phyloP scores from a whole-genome alignment of 495 filamentous ascomycete species.

The Talaromyces adpressus region DNA sequence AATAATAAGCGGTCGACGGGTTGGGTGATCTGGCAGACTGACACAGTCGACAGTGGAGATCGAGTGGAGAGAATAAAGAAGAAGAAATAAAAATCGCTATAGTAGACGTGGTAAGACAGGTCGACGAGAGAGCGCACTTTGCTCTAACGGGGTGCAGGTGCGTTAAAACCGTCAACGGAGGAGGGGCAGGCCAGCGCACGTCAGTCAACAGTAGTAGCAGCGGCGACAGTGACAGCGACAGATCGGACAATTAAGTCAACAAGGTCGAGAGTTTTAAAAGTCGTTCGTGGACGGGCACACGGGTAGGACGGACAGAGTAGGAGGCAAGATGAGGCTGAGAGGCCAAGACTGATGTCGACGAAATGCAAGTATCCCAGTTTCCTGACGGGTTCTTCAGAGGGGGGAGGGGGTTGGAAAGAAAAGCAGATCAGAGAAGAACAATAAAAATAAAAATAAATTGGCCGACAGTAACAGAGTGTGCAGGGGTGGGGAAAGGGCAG shows the following conservation, averaged over 20 bases:
- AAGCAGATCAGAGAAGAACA: conserved; percentile 3
- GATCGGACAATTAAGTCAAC: conserved; percentile 2
- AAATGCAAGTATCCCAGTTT: conserved; percentile 2
- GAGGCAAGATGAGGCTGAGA: conserved; percentile 4
- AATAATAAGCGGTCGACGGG: neutral
- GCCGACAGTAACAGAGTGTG: neutral
- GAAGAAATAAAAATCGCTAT: neutral
- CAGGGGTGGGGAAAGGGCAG: neutral
- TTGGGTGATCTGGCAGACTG: conserved; percentile 8
- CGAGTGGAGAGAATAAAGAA: conserved; percentile 2
- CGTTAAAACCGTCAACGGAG: neutral
- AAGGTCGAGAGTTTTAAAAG: neutral
- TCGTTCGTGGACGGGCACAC: neutral
- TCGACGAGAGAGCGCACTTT: neutral
- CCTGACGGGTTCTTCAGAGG: too few species aligned
- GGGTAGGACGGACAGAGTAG: neutral
- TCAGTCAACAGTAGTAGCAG: conserved; percentile 2
- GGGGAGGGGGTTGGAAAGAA: conserved; percentile 1
- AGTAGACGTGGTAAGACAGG: conserved; percentile 5
- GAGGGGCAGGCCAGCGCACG: conserved; percentile 8
- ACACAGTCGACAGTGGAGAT: conserved; percentile 3
- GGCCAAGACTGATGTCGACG: neutral
- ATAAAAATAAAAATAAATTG: conserved; percentile 2
- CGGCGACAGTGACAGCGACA: neutral
- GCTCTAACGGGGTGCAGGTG: neutral